Percentiles rank a stretch among this genome's conserved stretches.
Conservation (phyloP, 805 yeast genomes). For the Alloascoidea hylecoeti region DNA sequence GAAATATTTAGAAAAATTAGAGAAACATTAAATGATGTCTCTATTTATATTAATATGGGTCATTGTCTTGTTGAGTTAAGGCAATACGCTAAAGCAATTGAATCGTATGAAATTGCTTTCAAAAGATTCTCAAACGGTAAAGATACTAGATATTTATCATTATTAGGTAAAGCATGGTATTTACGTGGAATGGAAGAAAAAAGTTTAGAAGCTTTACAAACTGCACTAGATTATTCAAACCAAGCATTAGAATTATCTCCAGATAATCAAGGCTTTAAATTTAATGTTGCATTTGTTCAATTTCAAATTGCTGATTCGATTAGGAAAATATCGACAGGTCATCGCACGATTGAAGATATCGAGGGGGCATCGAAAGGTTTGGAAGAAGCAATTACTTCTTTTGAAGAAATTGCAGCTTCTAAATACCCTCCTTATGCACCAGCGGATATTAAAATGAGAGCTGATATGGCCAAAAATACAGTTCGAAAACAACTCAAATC, state of each 20-base stretch:
- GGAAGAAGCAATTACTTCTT: constrained; percentile 40
- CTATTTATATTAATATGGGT: constrained; percentile 76
- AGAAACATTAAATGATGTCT: constrained; percentile 76
- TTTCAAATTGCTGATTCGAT: constrained; percentile 80
- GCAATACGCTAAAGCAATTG: constrained; percentile 78
- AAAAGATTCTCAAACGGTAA: constrained; percentile 42
- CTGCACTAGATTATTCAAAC: constrained; percentile 48
- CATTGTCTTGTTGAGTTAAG: constrained; percentile 75
- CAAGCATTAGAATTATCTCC: constrained; percentile 33
- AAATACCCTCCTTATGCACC: constrained; percentile 64
- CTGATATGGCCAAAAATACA: constrained; percentile 71
- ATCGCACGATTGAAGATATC: constrained; percentile 51
- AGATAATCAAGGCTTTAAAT: constrained; percentile 35
- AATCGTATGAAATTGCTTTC: constrained; percentile 72
- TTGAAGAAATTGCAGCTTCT: constrained; percentile 46
- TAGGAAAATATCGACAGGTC: constrained; percentile 41
- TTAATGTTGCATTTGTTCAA: constrained; percentile 73
- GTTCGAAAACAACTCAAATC: constrained; percentile 58
- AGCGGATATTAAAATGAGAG: constrained; percentile 72
- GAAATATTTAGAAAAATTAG: constrained; percentile 80
- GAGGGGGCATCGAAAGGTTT: constrained; percentile 40
- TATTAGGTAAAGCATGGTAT: constrained; percentile 84
- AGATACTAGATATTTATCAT: constrained; percentile 53
- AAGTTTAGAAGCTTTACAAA: constrained; percentile 41
- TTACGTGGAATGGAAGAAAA: constrained; percentile 60